phyloP scores from a whole-genome alignment of 148 eudicot species.

The Arctostaphylos glauca region DNA sequence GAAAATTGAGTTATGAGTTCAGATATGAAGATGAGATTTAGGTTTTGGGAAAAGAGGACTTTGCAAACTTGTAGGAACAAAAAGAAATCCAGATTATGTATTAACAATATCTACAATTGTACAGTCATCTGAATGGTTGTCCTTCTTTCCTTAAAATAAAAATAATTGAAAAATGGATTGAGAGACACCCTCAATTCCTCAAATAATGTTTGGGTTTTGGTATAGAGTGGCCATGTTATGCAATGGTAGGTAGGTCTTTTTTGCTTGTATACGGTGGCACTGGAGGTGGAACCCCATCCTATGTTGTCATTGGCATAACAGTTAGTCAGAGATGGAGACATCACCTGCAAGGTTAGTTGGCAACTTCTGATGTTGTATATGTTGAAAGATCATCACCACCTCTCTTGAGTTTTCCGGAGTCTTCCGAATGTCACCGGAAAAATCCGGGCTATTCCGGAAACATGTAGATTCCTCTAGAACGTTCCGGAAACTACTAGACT shows the following conservation, averaged over 20 bases:
- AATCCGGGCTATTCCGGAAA: too few species aligned
- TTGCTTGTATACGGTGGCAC: background rate
- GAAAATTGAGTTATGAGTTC: background rate
- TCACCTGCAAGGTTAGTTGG: conserved; percentile 1
- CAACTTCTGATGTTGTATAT: background rate
- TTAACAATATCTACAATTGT: background rate
- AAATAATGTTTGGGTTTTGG: background rate
- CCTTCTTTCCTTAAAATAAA: background rate
- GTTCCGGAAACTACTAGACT: too few species aligned
- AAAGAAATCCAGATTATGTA: background rate
- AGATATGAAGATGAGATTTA: background rate
- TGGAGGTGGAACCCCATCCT: background rate
- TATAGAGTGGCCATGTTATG: background rate
- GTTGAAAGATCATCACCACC: too few species aligned
- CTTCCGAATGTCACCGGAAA: too few species aligned
- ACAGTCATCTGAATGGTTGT: background rate
- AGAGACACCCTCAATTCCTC: background rate
- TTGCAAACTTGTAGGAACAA: background rate
- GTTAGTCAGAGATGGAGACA: background rate
- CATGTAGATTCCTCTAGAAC: too few species aligned
- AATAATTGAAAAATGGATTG: background rate
- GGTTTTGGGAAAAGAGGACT: background rate
- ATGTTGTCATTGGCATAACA: conserved; percentile 10
- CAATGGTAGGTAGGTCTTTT: background rate
- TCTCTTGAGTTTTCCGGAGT: too few species aligned